Evolutionary conservation across 345 rosid genomes (phyloP), one percentile per base, ranked within the genome.

Genomic region (Populus ilicifolia): DNA sequence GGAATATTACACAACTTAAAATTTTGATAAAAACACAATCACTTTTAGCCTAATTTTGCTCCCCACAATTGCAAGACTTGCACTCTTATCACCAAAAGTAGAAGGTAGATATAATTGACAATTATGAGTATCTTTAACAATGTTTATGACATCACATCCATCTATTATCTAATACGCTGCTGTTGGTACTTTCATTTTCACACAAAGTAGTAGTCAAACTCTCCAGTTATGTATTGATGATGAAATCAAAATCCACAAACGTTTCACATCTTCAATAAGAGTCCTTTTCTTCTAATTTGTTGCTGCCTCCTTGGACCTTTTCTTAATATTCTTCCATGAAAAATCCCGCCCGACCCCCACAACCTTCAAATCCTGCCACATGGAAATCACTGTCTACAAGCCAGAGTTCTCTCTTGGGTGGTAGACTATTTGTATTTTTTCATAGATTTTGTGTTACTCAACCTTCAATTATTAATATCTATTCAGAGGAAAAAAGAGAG

Each of bases 161-260:
- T 41, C 13, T 35, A 30, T 33, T 3, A 10, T 41, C 44, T 35
- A 30, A 1, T 59, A 8, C 8, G 16, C 16, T 5, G 65, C 18
- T 35, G 6, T 10, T 16, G 20, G 25, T 41, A 8, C 56, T 75
- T 75, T 66, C 66, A 9, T 71, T 81, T 70, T 79, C 80, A 75
- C 43, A 66, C 7, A 41, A 6, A 29, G 29, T 44, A n/a, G 76
- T 77, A 29, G 73, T 77, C 76, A 67, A 79, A 33, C 21, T 54
- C 67, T 35, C 54, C 75, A 74, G 44, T 66, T 21, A 38, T 1
- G 8, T 2, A 8, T 8, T 21, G n/a, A 39, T 20, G 27, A 64
- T 20, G 27, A 64, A 70, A 64, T 70, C 43, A 61, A 23, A 66
- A 70, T 35, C 77, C 69, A 64, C 38, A 54, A 30, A 52, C 30